phyloP scores from a whole-genome alignment of 768 basidiomycete genomes.

The Rickenella mellea region DNA sequence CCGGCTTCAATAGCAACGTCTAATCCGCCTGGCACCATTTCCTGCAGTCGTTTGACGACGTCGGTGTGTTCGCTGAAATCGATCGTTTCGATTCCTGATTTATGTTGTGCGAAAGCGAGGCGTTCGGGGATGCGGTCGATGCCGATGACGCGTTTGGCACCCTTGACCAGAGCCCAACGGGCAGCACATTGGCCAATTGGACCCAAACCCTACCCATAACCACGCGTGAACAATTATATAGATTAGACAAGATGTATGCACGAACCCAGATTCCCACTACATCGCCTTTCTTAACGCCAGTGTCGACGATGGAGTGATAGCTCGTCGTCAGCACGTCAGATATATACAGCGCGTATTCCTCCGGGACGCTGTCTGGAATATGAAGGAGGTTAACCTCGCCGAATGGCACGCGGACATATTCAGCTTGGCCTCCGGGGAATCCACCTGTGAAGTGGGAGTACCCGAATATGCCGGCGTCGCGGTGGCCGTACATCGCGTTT shows the following conservation, averaged over 20 bases:
- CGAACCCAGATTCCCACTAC: slow-evolving; percentile 62
- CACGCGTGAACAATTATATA: not conserved
- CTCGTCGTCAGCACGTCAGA: slow-evolving; percentile 61
- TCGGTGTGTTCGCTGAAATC: slow-evolving; percentile 44
- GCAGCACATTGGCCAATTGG: slow-evolving; percentile 57
- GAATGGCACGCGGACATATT: slow-evolving; percentile 63
- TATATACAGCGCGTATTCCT: slow-evolving; percentile 52
- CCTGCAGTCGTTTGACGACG: slow-evolving; percentile 45
- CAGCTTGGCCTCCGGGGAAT: slow-evolving; percentile 68
- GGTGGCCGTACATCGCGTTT: slow-evolving; percentile 53
- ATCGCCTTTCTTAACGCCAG: slow-evolving; percentile 64
- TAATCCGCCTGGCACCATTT: slow-evolving; percentile 54
- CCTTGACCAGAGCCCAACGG: slow-evolving; percentile 56
- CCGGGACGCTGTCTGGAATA: slow-evolving; percentile 53
- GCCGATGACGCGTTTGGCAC: slow-evolving; percentile 59
- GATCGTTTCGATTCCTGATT: slow-evolving; percentile 43
- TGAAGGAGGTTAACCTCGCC: slow-evolving; percentile 66
- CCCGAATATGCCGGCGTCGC: slow-evolving; percentile 64
- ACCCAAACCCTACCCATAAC: slow-evolving; percentile 46
- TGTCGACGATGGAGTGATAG: slow-evolving; percentile 68
- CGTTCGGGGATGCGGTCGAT: slow-evolving; percentile 53
- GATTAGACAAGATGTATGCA: slow-evolving; percentile 2
- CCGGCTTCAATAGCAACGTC: slow-evolving; percentile 54
- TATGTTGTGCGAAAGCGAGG: slow-evolving; percentile 35
- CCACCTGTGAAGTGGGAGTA: slow-evolving; percentile 68